Conservation (phyloP, 805 yeast species). For the Yamadazyma ubonensis region DNA sequence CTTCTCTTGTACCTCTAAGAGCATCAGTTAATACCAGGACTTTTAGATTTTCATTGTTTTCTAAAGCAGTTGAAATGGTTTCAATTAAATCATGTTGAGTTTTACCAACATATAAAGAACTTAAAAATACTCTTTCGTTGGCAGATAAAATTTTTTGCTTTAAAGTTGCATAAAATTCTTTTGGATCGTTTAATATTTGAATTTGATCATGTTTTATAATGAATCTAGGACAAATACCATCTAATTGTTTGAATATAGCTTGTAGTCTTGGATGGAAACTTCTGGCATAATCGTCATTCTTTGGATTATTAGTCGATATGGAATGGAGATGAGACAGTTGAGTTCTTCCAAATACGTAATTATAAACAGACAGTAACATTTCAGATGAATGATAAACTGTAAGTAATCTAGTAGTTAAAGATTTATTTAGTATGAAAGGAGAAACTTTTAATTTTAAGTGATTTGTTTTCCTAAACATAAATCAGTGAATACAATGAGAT, state of each 20-base stretch:
- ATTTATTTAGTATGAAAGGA: slow-evolving; percentile 1
- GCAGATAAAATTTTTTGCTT: slow-evolving; percentile 64
- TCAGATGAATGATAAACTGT: too few relatives aligned
- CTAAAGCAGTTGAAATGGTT: slow-evolving; percentile 60
- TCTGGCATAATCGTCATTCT: slow-evolving; percentile 4
- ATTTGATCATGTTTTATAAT: slow-evolving; percentile 55
- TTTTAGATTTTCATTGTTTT: slow-evolving; percentile 55
- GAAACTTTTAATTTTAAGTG: background rate
- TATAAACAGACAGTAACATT: slow-evolving; percentile 28
- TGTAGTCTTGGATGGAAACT: slow-evolving; percentile 45
- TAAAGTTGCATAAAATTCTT: slow-evolving; percentile 65
- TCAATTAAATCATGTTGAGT: slow-evolving; percentile 72
- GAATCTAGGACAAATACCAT: slow-evolving; percentile 67
- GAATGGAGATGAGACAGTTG: slow-evolving; percentile 3
- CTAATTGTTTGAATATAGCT: slow-evolving; percentile 51
- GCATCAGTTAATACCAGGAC: slow-evolving; percentile 83
- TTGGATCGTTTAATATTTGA: slow-evolving; percentile 63
- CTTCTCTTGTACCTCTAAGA: slow-evolving; percentile 88
- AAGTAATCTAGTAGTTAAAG: too few relatives aligned
- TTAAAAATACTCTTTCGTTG: slow-evolving; percentile 66
- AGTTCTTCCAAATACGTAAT: slow-evolving; percentile 21
- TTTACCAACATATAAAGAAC: slow-evolving; percentile 85
- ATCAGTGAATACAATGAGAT: slow-evolving; percentile 1
- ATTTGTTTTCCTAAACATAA: slow-evolving; percentile 2
- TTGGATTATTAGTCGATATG: slow-evolving; percentile 7